A percentile compares a stretch with the other conserved stretches of the same genome.
These are phyloP conservation scores for Clavispora vitiphila DNA, from an alignment of 805 yeast species.

Conservation along the genomic window DNA sequence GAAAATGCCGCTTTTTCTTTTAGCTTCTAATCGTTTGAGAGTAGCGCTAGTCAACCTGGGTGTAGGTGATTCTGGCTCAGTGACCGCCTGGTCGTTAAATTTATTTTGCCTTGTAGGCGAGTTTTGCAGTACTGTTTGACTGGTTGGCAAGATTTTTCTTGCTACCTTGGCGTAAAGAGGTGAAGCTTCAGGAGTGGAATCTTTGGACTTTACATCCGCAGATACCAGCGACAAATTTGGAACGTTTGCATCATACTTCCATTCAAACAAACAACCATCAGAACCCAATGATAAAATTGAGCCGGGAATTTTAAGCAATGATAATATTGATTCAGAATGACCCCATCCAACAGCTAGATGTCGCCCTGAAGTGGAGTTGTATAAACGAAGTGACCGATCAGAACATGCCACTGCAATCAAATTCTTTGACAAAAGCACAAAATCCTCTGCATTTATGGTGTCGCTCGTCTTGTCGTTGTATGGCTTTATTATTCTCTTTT, in stretches of 20 bases:
- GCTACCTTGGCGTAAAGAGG: slow-evolving; percentile 27
- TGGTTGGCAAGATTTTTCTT: slow-evolving; percentile 26
- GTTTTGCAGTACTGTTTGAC: slow-evolving; percentile 2
- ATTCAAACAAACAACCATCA: slow-evolving; percentile 52
- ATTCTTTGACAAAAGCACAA: slow-evolving; percentile 24
- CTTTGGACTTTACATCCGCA: neutral
- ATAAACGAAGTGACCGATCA: slow-evolving; percentile 55
- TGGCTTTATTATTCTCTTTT: slow-evolving; percentile 36
- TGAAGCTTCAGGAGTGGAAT: slow-evolving; percentile 2
- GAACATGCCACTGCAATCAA: slow-evolving; percentile 41
- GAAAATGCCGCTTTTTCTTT: slow-evolving; percentile 5
- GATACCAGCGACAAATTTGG: neutral
- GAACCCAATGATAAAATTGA: slow-evolving; percentile 41
- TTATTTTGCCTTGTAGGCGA: slow-evolving; percentile 7
- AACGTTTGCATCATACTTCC: slow-evolving; percentile 27
- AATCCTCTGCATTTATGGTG: slow-evolving; percentile 41
- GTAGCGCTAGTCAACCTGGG: slow-evolving; percentile 30
- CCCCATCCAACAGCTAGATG: slow-evolving; percentile 54
- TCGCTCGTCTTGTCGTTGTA: slow-evolving; percentile 34
- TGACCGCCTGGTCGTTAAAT: slow-evolving; percentile 1
- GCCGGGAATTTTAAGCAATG: slow-evolving; percentile 25
- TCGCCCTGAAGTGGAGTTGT: slow-evolving; percentile 42
- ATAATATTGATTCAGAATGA: slow-evolving; percentile 42
- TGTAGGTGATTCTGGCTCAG: slow-evolving; percentile 13
- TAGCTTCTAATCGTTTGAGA: slow-evolving; percentile 29